Base-by-base conservation (phyloP, 139 green algal species). In the Nannochloris sp. region DNA sequence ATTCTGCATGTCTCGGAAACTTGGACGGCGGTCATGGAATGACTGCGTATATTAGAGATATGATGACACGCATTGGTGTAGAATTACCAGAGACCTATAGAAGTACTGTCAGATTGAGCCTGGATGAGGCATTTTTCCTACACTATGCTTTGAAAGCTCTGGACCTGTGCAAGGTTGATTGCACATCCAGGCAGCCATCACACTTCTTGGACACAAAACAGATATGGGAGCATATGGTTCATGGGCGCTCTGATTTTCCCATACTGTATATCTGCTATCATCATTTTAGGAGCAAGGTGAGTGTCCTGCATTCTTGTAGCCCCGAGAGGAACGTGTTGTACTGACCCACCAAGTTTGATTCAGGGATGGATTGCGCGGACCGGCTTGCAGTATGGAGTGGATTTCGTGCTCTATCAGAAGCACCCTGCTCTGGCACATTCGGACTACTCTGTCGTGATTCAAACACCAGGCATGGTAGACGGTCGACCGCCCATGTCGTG, bases 381-480 rank as follows among this genome's bases (percentile, higher is more conserved):
- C 1, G 80, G 80, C 2, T 59, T 86, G 16, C 76, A 82, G 66
- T 86, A 86, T 59, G 80, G 80, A 4, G 70, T 67, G 9, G 75
- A 86, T 57, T 76, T 77, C 45, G 80, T 86, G 48, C 57, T 86
- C 46, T 86, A 86, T 55, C 65, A 79, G 46, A 43, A 61, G 25
- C 80, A 86, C 53, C 80, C 80, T 14, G 68, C 71, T 16, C 23
- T 69, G 9, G 30, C 66, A 3, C 80, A 86, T 62, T 78, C 71
- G 1, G 58, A 76, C 31, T 77, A 77, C 6, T 69, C 64, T 17
- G 79, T 81, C 1, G 13, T 73, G 9, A 65, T 84, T 13, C 49
- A 56, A 44, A 17, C 23, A 37, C 20, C 30, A 0, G 20, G 20
- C 20, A 23, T 16, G 11, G 36, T 11, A 25, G 31, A 11, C 0